phyloP scores from a whole-genome alignment of 1,284 basidiomycete genomes.

The Ustilago trichophora region DNA sequence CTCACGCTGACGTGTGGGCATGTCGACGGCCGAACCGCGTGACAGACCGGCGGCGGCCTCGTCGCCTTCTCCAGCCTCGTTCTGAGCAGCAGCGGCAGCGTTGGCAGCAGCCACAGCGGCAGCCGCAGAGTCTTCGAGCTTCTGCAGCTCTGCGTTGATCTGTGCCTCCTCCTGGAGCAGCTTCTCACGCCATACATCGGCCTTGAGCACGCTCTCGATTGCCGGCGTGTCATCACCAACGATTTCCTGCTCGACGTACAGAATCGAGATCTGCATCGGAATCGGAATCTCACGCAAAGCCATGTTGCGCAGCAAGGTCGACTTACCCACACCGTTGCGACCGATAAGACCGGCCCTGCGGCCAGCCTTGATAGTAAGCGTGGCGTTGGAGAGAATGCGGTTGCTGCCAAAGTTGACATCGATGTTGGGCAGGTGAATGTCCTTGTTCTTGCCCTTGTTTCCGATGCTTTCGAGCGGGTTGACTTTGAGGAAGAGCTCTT shows the following conservation, averaged over 20 bases:
- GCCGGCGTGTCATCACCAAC: slow-evolving; percentile 89
- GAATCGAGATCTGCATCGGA: slow-evolving; percentile 85
- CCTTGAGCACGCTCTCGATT: slow-evolving; percentile 89
- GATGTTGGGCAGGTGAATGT: slow-evolving; percentile 93
- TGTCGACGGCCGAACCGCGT: slow-evolving; percentile 57
- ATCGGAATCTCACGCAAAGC: slow-evolving; percentile 89
- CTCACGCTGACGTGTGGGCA: slow-evolving; percentile 65
- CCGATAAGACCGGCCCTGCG: slow-evolving; percentile 71
- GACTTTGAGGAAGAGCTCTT: slow-evolving; percentile 99
- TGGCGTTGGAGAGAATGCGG: slow-evolving; percentile 80
- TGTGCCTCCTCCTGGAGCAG: slow-evolving; percentile 57
- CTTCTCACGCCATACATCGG: slow-evolving; percentile 65
- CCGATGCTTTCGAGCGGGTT: slow-evolving; percentile 88
- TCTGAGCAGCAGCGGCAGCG: slow-evolving; percentile 34
- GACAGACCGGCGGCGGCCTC: slow-evolving; percentile 41
- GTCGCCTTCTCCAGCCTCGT: slow-evolving; percentile 19
- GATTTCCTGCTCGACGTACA: slow-evolving; percentile 95
- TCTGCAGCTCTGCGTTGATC: slow-evolving; percentile 58
- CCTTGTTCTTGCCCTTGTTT: slow-evolving; percentile 76
- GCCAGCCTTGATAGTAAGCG: slow-evolving; percentile 39
- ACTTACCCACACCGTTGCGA: slow-evolving; percentile 87
- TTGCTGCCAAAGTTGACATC: slow-evolving; percentile 79
- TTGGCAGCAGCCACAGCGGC: slow-evolving; percentile 47
- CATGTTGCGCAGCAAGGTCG: slow-evolving; percentile 93
- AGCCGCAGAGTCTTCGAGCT: slow-evolving; percentile 54